Evolutionary conservation across 2,329 filamentous ascomycete genomes (phyloP).

Genomic region (Aspergillus sp.): DNA sequence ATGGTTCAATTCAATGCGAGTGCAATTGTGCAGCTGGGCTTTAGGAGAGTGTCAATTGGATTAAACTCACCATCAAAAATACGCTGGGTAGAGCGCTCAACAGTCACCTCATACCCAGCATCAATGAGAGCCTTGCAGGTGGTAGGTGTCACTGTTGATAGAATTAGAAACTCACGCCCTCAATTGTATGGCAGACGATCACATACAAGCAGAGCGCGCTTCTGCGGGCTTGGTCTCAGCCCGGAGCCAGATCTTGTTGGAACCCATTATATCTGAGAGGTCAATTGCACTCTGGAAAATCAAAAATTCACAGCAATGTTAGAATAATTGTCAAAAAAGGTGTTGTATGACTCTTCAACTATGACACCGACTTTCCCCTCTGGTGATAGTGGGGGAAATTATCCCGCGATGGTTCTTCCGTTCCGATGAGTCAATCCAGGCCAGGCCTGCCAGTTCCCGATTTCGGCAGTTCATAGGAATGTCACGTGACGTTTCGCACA

Average conservation of each 20-base stretch:
- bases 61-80: constrained; percentile 52
- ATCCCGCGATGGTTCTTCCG: constrained; percentile 27
- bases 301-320: background rate
- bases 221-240: constrained; percentile 61
- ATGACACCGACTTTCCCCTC: constrained; percentile 30
- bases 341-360: constrained; percentile 16
- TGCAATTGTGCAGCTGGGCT: background rate
- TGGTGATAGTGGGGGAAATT: constrained; percentile 29
- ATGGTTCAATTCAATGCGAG: background rate
- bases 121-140: constrained; percentile 63
- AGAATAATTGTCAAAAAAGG: constrained; percentile 10
- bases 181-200: background rate
- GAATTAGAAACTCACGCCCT: constrained; percentile 8
- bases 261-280: constrained; percentile 18
- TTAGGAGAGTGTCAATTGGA: background rate
- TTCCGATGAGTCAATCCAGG: constrained; percentile 27
- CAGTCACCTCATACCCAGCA: constrained; percentile 67
- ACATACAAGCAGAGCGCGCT: constrained; percentile 52
- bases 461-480: constrained; percentile 14
- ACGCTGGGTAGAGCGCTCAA: constrained; percentile 67
- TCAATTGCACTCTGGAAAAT: too few relatives aligned
- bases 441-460: constrained; percentile 10
- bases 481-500: background rate
- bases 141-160: constrained; percentile 45
- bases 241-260: constrained; percentile 54